These are phyloP conservation scores for Starmerella bombi DNA, from an alignment of 805 yeast genomes.

Conservation along the genomic window DNA sequence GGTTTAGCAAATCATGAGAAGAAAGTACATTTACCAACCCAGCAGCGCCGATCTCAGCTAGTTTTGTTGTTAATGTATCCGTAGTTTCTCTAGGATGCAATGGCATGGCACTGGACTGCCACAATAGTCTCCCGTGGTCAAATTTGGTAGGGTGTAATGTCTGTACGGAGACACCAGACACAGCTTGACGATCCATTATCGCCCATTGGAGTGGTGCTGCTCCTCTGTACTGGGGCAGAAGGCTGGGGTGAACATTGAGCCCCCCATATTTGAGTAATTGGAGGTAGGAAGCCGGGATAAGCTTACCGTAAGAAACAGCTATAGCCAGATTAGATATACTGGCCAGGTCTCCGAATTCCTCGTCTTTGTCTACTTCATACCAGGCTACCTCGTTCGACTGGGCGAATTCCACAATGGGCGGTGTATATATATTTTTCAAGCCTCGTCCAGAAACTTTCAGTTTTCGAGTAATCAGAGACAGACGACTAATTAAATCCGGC, in stretches of 20 bases:
- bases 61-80: slow-evolving; percentile 33
- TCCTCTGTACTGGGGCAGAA: slow-evolving; percentile 69
- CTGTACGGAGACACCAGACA: slow-evolving; percentile 80
- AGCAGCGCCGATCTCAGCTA: slow-evolving; percentile 52
- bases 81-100: slow-evolving; percentile 37
- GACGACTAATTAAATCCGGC: slow-evolving; percentile 7
- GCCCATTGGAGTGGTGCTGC: slow-evolving; percentile 83
- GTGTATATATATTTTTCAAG: slow-evolving; percentile 11
- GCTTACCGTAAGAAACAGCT: slow-evolving; percentile 83
- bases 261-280: slow-evolving; percentile 45
- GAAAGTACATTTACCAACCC: slow-evolving; percentile 38
- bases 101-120: slow-evolving; percentile 38
- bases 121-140: slow-evolving; percentile 61
- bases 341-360: slow-evolving; percentile 11
- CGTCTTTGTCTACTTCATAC: slow-evolving; percentile 14
- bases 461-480: slow-evolving; percentile 13
- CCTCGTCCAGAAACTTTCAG: slow-evolving; percentile 22
- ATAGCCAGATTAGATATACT: slow-evolving; percentile 41
- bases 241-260: slow-evolving; percentile 82
- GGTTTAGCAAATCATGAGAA: slow-evolving; percentile 9
- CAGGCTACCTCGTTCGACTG: slow-evolving; percentile 6
- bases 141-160: slow-evolving; percentile 79
- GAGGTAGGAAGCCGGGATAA: slow-evolving; percentile 58
- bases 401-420: slow-evolving; percentile 18
- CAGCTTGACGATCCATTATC: slow-evolving; percentile 44